These are phyloP conservation scores for Phalaenopsis equestris DNA, from an alignment of 106 monocot species.

Conservation along the genomic window DNA sequence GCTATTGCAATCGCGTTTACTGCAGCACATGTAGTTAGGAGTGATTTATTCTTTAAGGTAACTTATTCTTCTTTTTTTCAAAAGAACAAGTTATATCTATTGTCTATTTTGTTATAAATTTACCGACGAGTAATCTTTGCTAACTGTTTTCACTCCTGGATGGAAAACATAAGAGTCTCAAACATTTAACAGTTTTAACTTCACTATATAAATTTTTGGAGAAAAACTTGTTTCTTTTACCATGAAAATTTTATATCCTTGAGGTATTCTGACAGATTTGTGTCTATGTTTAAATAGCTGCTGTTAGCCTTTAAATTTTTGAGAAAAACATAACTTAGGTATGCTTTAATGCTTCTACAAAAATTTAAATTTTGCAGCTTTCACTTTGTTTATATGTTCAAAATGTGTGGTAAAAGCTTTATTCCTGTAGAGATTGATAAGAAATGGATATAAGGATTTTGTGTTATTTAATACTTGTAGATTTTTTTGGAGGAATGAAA, in stretches of 20 bases:
- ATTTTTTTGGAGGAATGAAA: no score
- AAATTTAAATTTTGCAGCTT: no score
- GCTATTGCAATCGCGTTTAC: slow-evolving; percentile 43
- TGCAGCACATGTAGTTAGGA: slow-evolving; percentile 45
- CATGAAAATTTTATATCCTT: not conserved
- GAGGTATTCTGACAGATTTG: not conserved
- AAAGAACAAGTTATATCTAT: not conserved
- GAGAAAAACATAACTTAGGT: no score
- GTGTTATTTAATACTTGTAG: no score
- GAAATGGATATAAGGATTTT: no score
- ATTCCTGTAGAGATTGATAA: no score
- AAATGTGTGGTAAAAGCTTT: no score
- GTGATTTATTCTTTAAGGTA: slow-evolving; percentile 56
- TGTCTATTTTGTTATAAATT: not conserved
- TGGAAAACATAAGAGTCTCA: not conserved
- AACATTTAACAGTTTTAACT: not conserved
- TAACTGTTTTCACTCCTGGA: not conserved
- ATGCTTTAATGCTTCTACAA: no score
- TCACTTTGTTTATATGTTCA: no score
- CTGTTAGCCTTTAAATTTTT: not conserved
- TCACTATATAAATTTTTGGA: not conserved
- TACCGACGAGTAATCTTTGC: not conserved
- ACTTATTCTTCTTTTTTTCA: not conserved
- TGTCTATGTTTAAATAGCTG: not conserved
- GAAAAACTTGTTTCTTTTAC: not conserved